Conservation (phyloP, 495 filamentous ascomycete species). For the Neurospora terricola region DNA sequence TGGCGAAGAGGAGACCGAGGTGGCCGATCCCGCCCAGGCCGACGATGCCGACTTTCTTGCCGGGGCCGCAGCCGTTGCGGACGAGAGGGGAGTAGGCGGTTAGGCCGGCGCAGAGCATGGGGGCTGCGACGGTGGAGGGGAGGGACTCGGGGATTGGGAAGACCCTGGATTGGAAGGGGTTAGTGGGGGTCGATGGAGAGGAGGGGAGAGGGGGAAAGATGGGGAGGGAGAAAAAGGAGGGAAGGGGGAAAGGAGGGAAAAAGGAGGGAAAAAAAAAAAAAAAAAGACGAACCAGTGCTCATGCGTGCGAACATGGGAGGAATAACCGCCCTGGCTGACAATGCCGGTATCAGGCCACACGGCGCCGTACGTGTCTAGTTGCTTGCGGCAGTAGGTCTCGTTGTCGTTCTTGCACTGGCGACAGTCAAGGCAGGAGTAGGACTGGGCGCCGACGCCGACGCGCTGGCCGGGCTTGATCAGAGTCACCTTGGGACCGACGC, state of each 20-base stretch:
- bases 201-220: not conserved
- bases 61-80: slow-evolving; percentile 60
- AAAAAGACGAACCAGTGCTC: slow-evolving; percentile 36
- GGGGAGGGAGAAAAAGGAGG: not conserved
- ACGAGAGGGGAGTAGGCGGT: slow-evolving; percentile 73
- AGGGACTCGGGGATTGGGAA: slow-evolving; percentile 76
- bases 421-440: slow-evolving; percentile 44
- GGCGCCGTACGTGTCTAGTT: slow-evolving; percentile 47
- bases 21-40: slow-evolving; percentile 64
- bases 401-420: slow-evolving; percentile 50
- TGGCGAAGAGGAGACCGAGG: slow-evolving; percentile 61
- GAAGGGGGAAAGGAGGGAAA: not conserved
- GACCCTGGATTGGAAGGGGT: slow-evolving; percentile 22
- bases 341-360: slow-evolving; percentile 44
- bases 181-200: not conserved
- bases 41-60: slow-evolving; percentile 76
- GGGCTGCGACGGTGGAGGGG: slow-evolving; percentile 56
- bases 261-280: not conserved
- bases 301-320: slow-evolving; percentile 43
- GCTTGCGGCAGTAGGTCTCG: slow-evolving; percentile 46
- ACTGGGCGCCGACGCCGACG: slow-evolving; percentile 50
- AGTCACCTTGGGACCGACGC: slow-evolving; percentile 48
- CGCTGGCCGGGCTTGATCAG: slow-evolving; percentile 42
- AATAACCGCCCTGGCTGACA: slow-evolving; percentile 45
- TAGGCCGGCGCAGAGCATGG: slow-evolving; percentile 83